Base-by-base conservation (phyloP, 148 eudicot species). In the Cornus suecica region DNA sequence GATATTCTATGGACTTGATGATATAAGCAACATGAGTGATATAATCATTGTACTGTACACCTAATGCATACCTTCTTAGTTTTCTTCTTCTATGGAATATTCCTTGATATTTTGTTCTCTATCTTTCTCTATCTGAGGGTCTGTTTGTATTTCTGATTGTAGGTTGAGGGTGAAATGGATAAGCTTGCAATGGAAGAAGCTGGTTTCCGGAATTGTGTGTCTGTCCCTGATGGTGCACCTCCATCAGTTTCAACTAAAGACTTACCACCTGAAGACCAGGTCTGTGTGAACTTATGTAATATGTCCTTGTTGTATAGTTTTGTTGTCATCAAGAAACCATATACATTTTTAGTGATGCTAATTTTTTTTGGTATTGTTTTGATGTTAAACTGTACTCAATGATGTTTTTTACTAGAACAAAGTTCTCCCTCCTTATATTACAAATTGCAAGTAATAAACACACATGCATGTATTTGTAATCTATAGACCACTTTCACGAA, bases 131-230 rank as follows among this genome's bases (percentile, higher is more conserved):
- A 64, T 27, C 48, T 31, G 68, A 32, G 22, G 25, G 20, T 67
- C 37, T 61, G 24, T 56, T 8, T 65, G 66, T 78, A 48, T 32
- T 29, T 70, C 58, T 67, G 9, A 60, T 61, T 78, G 62, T 80
- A 95, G 99, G 99, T 95, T 79, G 99, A 95, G 84, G 99, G 99
- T 71, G 99, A 95, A 87, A 92, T 95, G 63, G 99, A 95, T 79
- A 95, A 95, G 76, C 99, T 95, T 80, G 87, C 99, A 28, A 92
- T 95, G 97, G 97, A 92, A 85, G 99, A 95, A 82, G 99, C 97
- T 79, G 99, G 99, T 62, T 90, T 90, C 78, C 80, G 77, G 54
- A 95, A 95, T 75, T 94, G 99, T 76, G 97, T 95, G 51, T 91
- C 97, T 83, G 99, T 95, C 72, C 99, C 99, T 74, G 94, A 95